Evolutionary conservation across 2,329 filamentous ascomycete species (phyloP), one percentile per base, ranked within the genome.

Genomic region (Alternaria incomplexa): DNA sequence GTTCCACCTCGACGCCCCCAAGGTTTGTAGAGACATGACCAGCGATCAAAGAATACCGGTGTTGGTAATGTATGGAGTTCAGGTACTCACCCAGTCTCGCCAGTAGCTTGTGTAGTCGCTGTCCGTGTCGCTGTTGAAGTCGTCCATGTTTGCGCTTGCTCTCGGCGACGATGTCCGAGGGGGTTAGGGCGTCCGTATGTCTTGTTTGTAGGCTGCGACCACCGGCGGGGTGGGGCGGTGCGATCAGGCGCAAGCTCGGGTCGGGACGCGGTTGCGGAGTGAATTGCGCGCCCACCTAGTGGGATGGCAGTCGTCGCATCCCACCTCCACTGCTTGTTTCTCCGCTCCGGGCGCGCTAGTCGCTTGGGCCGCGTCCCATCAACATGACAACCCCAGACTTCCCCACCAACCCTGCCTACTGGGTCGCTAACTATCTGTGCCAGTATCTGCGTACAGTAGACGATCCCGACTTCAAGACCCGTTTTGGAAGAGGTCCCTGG

Each of bases 21-120:
- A 9, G n/a, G 61, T 11, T 52, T 22, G 48, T 8, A 20, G 28
- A 30, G 50, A n/a, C 57, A 64, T 63, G 47, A 17, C 45, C 11
- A 58, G 9, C 30, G n/a, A 36, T 44, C 54, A 58, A 56, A 32
- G 4, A 17, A 56, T 40, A 36, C 32, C 7, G 28, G 17, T 50
- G 25, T 28, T 28, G 45, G 53, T 22, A 40, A 54, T 54, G 32
- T 32, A 30, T 20, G 20, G 61, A 65, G 65, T 57, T 40, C 20
- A 58, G 64, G 66, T 63, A 90, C 93, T 84, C 85, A 98, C 96
- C 96, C 96, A 99, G 83, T 99, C 96, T 81, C 95, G 87, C 96
- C 96, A 99, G 82, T 98, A 99, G 83, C 93, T 98, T 52, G 96
- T 97, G 81, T 98, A 99, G 84, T 99, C 96, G 82, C 94, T 97